Evolutionary conservation across 225 moss, liverwort and hornwort genomes (phyloP), one percentile per base, ranked within the genome.

Genomic region (Marchantia paleacea): DNA sequence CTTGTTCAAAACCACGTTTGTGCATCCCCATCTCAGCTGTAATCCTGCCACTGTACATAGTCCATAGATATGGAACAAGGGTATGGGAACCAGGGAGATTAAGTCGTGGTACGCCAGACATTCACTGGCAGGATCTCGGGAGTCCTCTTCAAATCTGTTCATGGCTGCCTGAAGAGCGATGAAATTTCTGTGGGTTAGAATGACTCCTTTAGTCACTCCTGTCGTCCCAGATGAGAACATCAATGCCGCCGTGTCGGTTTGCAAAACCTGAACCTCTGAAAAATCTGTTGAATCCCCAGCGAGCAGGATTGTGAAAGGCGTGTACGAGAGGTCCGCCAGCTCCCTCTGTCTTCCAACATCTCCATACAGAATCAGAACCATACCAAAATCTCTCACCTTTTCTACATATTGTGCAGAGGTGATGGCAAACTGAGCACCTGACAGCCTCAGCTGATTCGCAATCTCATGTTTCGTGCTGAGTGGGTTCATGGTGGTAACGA

Each of bases 21-120:
- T 22, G 83, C 83, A 49, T 53, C 53, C 54, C 92, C 91, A 10
- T 82, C 76, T 22, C 55, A 82, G n/a, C 86, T 13, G 48, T 72
- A 85, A 50, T 26, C 55, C 70, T 83, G 55, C 55, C 11, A 61
- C 10, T 82, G 18, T 73, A 85, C 81, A 66, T 24, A 80, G 55
- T 19, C 92, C 91, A 82, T 87, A 91, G n/a, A 92, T 83, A 82
- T 92, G 92, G 80, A 91, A 92, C 87, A 91, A 83, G 52, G 92
- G 92, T 19, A 89, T 78, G 15, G 88, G 73, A 70, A 86, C 82
- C 20, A 91, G 84, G 55, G 65, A 81, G 29, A 76, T 68, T 25
- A 70, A 57, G 51, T 69, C 73, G 2, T 79, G 81, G 31, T 78
- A 51, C 24, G 16, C 49, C 11, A 87, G 7, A 15, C 83, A 76